Conservation (phyloP, 1,284 basidiomycete species). For the Leccinum pachyderme region DNA sequence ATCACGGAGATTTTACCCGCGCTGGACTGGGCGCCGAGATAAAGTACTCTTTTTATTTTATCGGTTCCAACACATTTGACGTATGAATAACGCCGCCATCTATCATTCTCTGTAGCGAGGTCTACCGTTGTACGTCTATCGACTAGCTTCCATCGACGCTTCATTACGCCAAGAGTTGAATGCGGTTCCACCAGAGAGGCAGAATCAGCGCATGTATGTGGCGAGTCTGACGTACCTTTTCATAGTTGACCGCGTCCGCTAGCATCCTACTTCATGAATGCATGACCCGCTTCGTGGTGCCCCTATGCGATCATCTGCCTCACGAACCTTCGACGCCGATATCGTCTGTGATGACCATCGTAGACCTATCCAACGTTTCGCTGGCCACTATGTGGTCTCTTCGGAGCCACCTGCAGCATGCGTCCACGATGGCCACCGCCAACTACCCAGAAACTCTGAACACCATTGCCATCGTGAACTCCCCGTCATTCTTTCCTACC, state of each 20-base stretch:
- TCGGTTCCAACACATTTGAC: background rate
- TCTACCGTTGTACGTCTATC: slow-evolving; percentile 71
- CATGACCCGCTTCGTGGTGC: slow-evolving; percentile 63
- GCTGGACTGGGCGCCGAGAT: slow-evolving; percentile 76
- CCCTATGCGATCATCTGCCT: slow-evolving; percentile 64
- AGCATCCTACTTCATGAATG: slow-evolving; percentile 62
- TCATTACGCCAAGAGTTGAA: slow-evolving; percentile 60
- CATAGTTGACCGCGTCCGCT: slow-evolving; percentile 1
- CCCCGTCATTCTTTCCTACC: slow-evolving; percentile 74
- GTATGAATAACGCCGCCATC: background rate
- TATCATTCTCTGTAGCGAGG: slow-evolving; percentile 46
- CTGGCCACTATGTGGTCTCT: slow-evolving; percentile 66
- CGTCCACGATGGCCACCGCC: slow-evolving; percentile 68
- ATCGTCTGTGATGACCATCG: slow-evolving; percentile 66
- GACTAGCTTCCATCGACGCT: slow-evolving; percentile 52
- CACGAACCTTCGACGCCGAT: slow-evolving; percentile 55
- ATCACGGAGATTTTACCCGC: slow-evolving; percentile 65
- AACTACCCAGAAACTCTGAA: slow-evolving; percentile 77
- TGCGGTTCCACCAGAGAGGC: slow-evolving; percentile 48
- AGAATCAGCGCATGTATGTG: slow-evolving; percentile 72
- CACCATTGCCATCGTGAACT: slow-evolving; percentile 67
- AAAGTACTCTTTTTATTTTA: slow-evolving; percentile 44
- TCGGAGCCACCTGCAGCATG: slow-evolving; percentile 68
- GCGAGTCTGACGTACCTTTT: background rate
- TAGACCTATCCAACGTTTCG: slow-evolving; percentile 65